Conservation (phyloP, 805 yeast species). For the Teunomyces lycoperdinae region DNA sequence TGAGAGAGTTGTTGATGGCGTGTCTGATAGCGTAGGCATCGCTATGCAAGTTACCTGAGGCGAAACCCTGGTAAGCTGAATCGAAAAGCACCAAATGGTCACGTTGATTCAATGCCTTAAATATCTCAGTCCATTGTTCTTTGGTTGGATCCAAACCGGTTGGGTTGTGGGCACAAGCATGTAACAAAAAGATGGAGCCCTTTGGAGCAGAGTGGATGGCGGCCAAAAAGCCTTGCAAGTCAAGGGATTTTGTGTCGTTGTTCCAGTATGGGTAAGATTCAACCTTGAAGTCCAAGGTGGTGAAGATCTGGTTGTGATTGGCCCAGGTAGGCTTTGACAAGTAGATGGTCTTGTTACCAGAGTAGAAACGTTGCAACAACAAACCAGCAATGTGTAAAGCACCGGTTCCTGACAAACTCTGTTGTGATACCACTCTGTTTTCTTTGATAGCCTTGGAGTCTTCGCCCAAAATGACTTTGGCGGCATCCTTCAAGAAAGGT, state of each 20-base stretch:
- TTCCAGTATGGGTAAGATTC: slow-evolving; percentile 87
- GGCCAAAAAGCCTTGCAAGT: slow-evolving; percentile 62
- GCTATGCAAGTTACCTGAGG: slow-evolving; percentile 77
- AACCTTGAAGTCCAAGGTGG: slow-evolving; percentile 63
- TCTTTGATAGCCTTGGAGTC: slow-evolving; percentile 52
- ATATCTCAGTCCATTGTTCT: slow-evolving; percentile 75
- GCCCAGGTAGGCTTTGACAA: slow-evolving; percentile 96
- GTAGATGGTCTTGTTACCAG: slow-evolving; percentile 50
- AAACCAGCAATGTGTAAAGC: slow-evolving; percentile 87
- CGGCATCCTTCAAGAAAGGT: slow-evolving; percentile 65
- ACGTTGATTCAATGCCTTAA: slow-evolving; percentile 55
- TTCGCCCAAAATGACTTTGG: slow-evolving; percentile 67
- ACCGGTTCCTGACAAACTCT: slow-evolving; percentile 84
- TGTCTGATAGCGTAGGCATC: slow-evolving; percentile 83
- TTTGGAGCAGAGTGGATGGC: slow-evolving; percentile 64
- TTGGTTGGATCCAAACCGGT: slow-evolving; percentile 92
- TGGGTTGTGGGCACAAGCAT: slow-evolving; percentile 97
- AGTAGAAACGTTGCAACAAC: slow-evolving; percentile 55
- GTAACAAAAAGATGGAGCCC: slow-evolving; percentile 80
- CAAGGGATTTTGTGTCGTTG: slow-evolving; percentile 62
- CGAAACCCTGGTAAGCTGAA: slow-evolving; percentile 96
- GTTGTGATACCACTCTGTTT: slow-evolving; percentile 57
- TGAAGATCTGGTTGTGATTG: slow-evolving; percentile 84
- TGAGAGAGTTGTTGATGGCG: slow-evolving; percentile 44
- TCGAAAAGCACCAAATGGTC: slow-evolving; percentile 84